These are phyloP conservation scores for Cladobotryum mycophilum DNA, from an alignment of 2,329 filamentous ascomycete genomes.

Conservation along the genomic window DNA sequence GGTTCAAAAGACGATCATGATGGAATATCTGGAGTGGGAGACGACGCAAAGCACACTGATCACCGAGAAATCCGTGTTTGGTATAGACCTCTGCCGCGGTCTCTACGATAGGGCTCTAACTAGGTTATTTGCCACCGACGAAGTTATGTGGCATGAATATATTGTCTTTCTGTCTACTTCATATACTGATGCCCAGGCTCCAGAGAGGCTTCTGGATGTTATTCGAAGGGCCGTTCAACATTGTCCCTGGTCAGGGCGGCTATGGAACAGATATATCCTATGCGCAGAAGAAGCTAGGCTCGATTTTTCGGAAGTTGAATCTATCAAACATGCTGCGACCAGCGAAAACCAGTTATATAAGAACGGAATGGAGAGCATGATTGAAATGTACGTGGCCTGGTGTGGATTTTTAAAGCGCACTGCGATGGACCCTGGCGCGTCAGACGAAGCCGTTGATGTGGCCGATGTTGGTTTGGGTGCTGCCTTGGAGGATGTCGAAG, in stretches of 20 bases:
- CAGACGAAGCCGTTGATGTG: conserved; percentile 78
- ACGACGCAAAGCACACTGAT: conserved; percentile 51
- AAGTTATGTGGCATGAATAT: conserved; percentile 77
- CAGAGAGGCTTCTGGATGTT: conserved; percentile 55
- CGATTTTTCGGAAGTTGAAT: conserved; percentile 73
- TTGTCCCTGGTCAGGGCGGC: conserved; percentile 83
- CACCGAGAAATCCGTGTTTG: conserved; percentile 37
- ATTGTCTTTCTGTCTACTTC: conserved; percentile 63
- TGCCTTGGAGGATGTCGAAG: conserved; percentile 77
- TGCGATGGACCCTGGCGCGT: conserved; percentile 66
- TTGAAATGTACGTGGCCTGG: conserved; percentile 91
- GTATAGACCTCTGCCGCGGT: conserved; percentile 50
- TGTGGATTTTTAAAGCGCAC: conserved; percentile 86
- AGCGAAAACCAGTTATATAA: conserved; percentile 78
- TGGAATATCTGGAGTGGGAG: conserved; percentile 83
- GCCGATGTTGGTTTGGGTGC: conserved; percentile 84
- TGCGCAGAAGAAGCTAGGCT: conserved; percentile 73
- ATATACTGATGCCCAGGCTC: conserved; percentile 30
- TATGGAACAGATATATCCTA: conserved; percentile 88
- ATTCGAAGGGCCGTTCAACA: conserved; percentile 79
- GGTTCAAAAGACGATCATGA: conserved; percentile 45
- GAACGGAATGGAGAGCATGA: conserved; percentile 77
- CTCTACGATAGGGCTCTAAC: conserved; percentile 73
- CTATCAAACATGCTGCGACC: conserved; percentile 88
- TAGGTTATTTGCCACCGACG: conserved; percentile 63